Evolutionary conservation across 805 yeast species (phyloP), one percentile per base, ranked within the genome.

Genomic region (Danielozyma ontarioensis): DNA sequence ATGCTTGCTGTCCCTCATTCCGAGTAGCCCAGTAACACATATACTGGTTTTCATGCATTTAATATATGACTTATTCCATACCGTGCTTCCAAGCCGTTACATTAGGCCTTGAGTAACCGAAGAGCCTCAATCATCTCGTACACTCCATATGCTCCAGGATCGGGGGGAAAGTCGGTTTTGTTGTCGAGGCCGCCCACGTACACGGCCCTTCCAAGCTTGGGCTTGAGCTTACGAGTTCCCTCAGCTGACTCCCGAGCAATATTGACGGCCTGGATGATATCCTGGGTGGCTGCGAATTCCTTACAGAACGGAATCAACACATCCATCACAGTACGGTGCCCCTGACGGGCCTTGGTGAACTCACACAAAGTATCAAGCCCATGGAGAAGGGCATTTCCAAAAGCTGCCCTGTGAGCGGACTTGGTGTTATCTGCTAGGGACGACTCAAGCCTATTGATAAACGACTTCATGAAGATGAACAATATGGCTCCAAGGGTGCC

Each of bases 121-220:
- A 58, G 44, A 8, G 61, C 61, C 22, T 46, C 29, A 24, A 59
- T 43, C 3, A 59, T 48, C 36, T 58, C 64, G 37, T 60, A 59
- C 14, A 60, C 53, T 18, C 64, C 68, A 35, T 57, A 61, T 11
- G 68, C 66, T 16, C 68, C 68, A n/a, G 68, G 65, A 33, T 62
- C 68, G 5, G 68, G 68, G 6, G 63, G 63, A 33, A 58, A 55
- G 19, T 47, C 59, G 2, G 28, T 40, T 18, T 38, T 42, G 11
- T 47, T 44, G 1, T 46, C 55, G 13, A 48, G 42, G 10, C 53
- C 50, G 13, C 64, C 67, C 29, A 62, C 68, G 33, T 62, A 62
- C 3, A 63, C 44, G 11, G 66, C 68, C 36, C 68, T 48, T 10
- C 68, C 68, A 10, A 62, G 44, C 29, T 52, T 54, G 6, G 68